Percentiles rank a stretch among this genome's conserved stretches.
These are phyloP conservation scores for Nicotiana paniculata DNA, from an alignment of 257 asterid genomes.

Conservation along the genomic window DNA sequence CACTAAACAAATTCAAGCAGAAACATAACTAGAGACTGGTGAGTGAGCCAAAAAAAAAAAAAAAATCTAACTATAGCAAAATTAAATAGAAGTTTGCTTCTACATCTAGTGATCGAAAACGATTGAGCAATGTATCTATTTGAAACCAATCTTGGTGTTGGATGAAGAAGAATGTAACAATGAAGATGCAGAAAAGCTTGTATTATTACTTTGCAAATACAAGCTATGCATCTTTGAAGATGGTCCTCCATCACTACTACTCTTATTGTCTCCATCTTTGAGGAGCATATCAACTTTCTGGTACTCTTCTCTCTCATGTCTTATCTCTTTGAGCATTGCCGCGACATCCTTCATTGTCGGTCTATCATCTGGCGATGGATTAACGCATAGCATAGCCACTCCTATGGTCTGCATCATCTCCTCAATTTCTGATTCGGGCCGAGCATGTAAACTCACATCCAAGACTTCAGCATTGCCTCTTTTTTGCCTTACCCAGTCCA, in stretches of 20 bases:
- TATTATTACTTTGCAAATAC: conserved; percentile 37
- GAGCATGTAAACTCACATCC: conserved; percentile 32
- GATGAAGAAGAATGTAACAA: conserved; percentile 50
- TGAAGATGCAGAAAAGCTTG: conserved; percentile 74
- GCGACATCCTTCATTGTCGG: conserved; percentile 81
- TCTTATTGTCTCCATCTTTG: conserved; percentile 30
- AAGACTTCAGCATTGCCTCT: conserved; percentile 42
- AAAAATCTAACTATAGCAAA: not conserved
- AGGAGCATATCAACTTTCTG: conserved; percentile 32
- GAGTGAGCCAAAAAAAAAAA: not conserved
- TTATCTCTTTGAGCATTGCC: conserved; percentile 75
- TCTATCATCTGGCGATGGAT: conserved; percentile 63
- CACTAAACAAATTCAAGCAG: not conserved
- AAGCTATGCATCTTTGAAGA: conserved; percentile 45
- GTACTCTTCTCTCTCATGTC: conserved; percentile 57
- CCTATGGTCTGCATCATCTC: conserved; percentile 83
- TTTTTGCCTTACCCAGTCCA: conserved; percentile 69
- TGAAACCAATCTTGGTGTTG: conserved; percentile 31
- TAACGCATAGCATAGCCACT: conserved; percentile 73
- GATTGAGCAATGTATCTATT: conserved; percentile 4
- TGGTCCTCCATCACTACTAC: conserved; percentile 29
- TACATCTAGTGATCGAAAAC: not conserved
- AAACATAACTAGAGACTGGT: not conserved
- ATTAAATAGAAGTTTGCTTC: not conserved
- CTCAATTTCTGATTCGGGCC: conserved; percentile 55